Percentiles rank a stretch among this genome's conserved stretches.
Evolutionary conservation across 2,329 filamentous ascomycete species (phyloP).

Genomic region (Pyrenophora seminiperda): DNA sequence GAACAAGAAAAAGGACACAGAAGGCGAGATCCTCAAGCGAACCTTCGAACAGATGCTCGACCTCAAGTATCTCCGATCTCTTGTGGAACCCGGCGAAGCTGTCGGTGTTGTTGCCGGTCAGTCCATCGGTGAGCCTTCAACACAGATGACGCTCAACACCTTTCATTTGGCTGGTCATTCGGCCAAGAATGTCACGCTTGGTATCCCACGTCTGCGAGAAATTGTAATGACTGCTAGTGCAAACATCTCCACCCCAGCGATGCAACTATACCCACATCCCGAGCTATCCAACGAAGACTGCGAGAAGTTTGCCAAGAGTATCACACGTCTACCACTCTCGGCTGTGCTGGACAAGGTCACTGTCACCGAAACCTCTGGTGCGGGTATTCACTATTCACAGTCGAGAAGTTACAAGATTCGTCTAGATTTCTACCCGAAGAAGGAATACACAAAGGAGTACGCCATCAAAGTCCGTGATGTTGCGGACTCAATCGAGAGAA

Average conservation of each 20-base stretch:
- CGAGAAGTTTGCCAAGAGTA: slow-evolving; percentile 86
- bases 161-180: slow-evolving; percentile 99
- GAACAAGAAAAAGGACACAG: slow-evolving; percentile 62
- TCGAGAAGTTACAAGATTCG: slow-evolving; percentile 86
- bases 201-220: slow-evolving; percentile 95
- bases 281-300: slow-evolving; percentile 72
- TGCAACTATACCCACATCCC: slow-evolving; percentile 79
- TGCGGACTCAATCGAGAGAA: slow-evolving; percentile 75
- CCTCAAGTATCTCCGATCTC: slow-evolving; percentile 88
- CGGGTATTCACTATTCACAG: slow-evolving; percentile 68
- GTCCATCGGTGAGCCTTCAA: slow-evolving; percentile 95
- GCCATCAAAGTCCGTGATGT: slow-evolving; percentile 81
- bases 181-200: slow-evolving; percentile 96
- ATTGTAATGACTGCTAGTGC: slow-evolving; percentile 97
- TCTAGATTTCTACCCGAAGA: slow-evolving; percentile 80
- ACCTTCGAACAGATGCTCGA: slow-evolving; percentile 83
- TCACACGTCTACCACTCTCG: slow-evolving; percentile 82
- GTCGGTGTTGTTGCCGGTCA: slow-evolving; percentile 97
- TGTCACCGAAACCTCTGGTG: slow-evolving; percentile 79
- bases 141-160: slow-evolving; percentile 98
- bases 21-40: slow-evolving; percentile 60
- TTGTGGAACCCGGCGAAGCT: slow-evolving; percentile 93
- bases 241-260: slow-evolving; percentile 85
- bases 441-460: slow-evolving; percentile 85
- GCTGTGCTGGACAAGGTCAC: slow-evolving; percentile 81